Evolutionary conservation across 345 rosid species (phyloP).

Genomic region (Pistacia integerrima): DNA sequence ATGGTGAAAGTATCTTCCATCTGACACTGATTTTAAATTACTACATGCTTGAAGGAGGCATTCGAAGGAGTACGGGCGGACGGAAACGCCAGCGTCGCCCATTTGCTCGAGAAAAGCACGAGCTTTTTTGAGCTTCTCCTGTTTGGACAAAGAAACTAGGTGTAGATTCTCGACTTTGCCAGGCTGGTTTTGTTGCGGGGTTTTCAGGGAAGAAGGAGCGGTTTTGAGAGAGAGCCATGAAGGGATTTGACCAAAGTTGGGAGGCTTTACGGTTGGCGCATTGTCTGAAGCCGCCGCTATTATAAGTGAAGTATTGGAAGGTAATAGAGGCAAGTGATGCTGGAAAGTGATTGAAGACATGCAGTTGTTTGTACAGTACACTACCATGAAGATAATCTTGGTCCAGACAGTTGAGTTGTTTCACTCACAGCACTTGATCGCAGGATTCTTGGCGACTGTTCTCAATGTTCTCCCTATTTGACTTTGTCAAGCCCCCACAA

Average conservation of each 20-base stretch:
- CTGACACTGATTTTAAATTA: constrained; percentile 36
- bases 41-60: constrained; percentile 54
- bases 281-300: constrained; percentile 18
- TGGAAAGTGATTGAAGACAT: constrained; percentile 21
- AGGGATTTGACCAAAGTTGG: constrained; percentile 50
- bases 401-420: background rate
- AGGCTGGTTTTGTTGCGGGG: constrained; percentile 30
- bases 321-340: constrained; percentile 19
- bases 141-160: constrained; percentile 56
- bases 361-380: background rate
- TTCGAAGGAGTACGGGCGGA: constrained; percentile 41
- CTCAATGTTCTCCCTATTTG: too few relatives aligned
- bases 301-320: constrained; percentile 21
- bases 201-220: constrained; percentile 26
- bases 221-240: constrained; percentile 62
- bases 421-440: too few relatives aligned
- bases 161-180: constrained; percentile 61
- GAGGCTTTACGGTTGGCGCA: constrained; percentile 25
- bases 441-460: too few relatives aligned
- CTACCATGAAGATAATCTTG: background rate
- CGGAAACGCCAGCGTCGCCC: constrained; percentile 52
- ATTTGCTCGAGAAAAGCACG: constrained; percentile 51
- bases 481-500: too few relatives aligned
- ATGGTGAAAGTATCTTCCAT: constrained; percentile 51
- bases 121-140: constrained; percentile 65